Percentiles rank a stretch among this genome's conserved stretches.
These are phyloP conservation scores for Dictyostelium citrinum DNA, from an alignment of 78 protist species.

Conservation along the genomic window DNA sequence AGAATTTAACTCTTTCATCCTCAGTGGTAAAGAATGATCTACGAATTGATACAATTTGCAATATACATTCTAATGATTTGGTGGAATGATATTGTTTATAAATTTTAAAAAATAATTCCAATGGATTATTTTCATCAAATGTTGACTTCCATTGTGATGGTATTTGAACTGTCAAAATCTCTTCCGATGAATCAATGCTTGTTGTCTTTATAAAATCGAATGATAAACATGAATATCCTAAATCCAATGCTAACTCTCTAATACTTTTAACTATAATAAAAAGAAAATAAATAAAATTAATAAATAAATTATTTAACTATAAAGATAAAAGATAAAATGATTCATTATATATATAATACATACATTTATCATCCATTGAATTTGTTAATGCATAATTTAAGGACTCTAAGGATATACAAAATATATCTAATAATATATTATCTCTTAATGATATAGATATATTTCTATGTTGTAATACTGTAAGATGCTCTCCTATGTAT, in stretches of 20 bases:
- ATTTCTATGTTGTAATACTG: conserved; percentile 44
- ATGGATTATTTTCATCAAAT: conserved; percentile 38
- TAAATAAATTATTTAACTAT: neutral
- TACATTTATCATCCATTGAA: conserved; percentile 18
- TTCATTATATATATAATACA: no score
- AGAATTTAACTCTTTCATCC: conserved; percentile 48
- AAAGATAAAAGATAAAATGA: neutral
- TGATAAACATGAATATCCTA: conserved; percentile 40
- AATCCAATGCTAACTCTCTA: conserved; percentile 56
- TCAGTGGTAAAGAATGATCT: conserved; percentile 48
- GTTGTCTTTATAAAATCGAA: conserved; percentile 54
- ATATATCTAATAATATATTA: conserved; percentile 30
- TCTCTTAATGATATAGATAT: conserved; percentile 53
- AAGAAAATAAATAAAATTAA: no score
- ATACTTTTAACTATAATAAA: conserved; percentile 15
- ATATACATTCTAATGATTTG: conserved; percentile 53
- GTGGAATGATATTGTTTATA: conserved; percentile 12
- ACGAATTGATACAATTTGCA: conserved; percentile 41
- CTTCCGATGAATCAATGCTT: conserved; percentile 39
- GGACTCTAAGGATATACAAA: conserved; percentile 40
- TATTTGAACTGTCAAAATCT: conserved; percentile 26
- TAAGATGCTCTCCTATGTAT: conserved; percentile 45
- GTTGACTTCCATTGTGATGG: conserved; percentile 31
- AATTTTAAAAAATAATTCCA: conserved; percentile 23
- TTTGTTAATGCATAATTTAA: neutral